phyloP scores from a whole-genome alignment of 441 rosid species.

The Theobroma grandiflorum region DNA sequence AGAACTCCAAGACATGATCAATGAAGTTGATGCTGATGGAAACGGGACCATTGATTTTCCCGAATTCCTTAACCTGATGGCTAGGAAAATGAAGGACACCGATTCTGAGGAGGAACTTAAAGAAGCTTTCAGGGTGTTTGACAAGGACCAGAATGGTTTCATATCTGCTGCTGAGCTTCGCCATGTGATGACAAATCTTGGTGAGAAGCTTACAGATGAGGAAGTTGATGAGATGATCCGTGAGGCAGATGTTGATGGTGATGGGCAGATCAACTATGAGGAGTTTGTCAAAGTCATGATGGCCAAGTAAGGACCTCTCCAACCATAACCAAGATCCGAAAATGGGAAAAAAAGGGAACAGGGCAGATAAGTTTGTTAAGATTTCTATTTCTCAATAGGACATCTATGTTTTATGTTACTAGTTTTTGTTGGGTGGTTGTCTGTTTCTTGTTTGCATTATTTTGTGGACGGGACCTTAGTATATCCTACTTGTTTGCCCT shows the following conservation, averaged over 20 bases:
- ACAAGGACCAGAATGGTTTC: conserved; percentile 59
- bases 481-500: conserved; percentile 25
- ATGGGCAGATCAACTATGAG: conserved; percentile 57
- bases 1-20: conserved; percentile 59
- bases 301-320: conserved; percentile 45
- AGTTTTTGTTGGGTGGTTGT: conserved; percentile 28
- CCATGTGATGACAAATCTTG: conserved; percentile 57
- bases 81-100: conserved; percentile 57
- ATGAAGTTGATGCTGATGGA: conserved; percentile 57
- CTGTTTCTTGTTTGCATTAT: conserved; percentile 40
- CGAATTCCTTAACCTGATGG: conserved; percentile 58
- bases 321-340: conserved; percentile 8
- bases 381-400: conserved; percentile 33
- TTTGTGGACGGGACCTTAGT: conserved; percentile 40
- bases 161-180: conserved; percentile 60
- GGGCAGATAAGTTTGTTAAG: conserved; percentile 36
- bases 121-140: conserved; percentile 55
- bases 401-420: conserved; percentile 32
- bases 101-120: conserved; percentile 60
- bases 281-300: conserved; percentile 59
- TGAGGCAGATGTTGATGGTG: conserved; percentile 56
- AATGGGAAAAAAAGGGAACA: conserved; percentile 19
- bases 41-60: conserved; percentile 58
- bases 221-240: conserved; percentile 60
- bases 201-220: conserved; percentile 54